Conservation (phyloP, 2,329 filamentous ascomycete genomes). For the Trichoderma oligosporum region DNA sequence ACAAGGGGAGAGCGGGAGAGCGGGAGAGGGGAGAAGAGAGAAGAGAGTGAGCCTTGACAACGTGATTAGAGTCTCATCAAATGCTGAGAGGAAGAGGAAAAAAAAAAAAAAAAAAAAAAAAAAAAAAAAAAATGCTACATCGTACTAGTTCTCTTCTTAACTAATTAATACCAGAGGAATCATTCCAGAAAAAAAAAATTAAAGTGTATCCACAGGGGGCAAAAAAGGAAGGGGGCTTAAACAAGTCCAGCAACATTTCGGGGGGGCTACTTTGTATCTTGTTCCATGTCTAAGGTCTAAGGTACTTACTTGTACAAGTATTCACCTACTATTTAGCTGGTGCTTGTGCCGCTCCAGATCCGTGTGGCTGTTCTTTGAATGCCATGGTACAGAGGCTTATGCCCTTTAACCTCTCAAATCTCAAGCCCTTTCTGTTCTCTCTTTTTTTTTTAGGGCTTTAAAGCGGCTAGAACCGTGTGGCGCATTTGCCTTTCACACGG, state of each 20-base stretch:
- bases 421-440: too few relatives aligned
- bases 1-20: too few relatives aligned
- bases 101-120: neutral
- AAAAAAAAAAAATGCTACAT: neutral
- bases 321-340: neutral
- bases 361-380: conserved; percentile 8
- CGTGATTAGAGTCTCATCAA: too few relatives aligned
- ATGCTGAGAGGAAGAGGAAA: neutral
- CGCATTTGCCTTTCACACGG: conserved; percentile 16
- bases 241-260: too few relatives aligned
- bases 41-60: too few relatives aligned
- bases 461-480: conserved; percentile 11
- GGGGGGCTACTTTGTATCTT: too few relatives aligned
- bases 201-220: conserved; percentile 2
- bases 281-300: too few relatives aligned
- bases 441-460: neutral
- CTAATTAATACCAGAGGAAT: conserved; percentile 3
- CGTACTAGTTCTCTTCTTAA: neutral
- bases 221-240: neutral
- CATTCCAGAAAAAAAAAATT: conserved; percentile 18
- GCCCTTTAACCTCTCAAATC: too few relatives aligned
- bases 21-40: neutral
- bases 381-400: conserved; percentile 6
- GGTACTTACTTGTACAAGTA: too few relatives aligned
- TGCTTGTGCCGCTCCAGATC: conserved; percentile 4